A percentile compares a stretch with the other conserved stretches of the same genome.
Evolutionary conservation across 805 yeast species (phyloP).

Genomic region (Candida ficus): DNA sequence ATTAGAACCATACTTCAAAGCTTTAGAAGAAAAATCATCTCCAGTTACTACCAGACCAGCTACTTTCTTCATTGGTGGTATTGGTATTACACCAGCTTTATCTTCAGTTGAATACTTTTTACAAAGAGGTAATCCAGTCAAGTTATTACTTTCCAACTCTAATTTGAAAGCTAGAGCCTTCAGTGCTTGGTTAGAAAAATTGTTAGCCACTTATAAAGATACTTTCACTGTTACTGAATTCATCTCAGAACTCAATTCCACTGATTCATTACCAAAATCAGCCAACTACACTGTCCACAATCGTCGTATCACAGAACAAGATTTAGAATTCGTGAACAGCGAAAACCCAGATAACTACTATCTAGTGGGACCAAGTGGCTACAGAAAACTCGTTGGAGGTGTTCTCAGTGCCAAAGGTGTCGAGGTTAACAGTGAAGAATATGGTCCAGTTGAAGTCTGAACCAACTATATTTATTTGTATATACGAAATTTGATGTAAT

Average conservation of each 20-base stretch:
- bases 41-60: slow-evolving; percentile 23
- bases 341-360: slow-evolving; percentile 10
- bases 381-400: slow-evolving; percentile 12
- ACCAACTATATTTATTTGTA: neutral
- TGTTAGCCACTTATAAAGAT: slow-evolving; percentile 10
- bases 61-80: slow-evolving; percentile 54
- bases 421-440: slow-evolving; percentile 20
- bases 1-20: slow-evolving; percentile 24
- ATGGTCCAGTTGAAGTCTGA: slow-evolving; percentile 19
- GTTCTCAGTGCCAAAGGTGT: slow-evolving; percentile 8
- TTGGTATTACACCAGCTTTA: slow-evolving; percentile 62
- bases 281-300: slow-evolving; percentile 4
- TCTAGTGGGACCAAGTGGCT: slow-evolving; percentile 21
- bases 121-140: slow-evolving; percentile 12
- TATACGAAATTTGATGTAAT: too few species aligned
- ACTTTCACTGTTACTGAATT: slow-evolving; percentile 12
- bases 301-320: slow-evolving; percentile 7
- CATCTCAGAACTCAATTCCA: slow-evolving; percentile 5
- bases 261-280: slow-evolving; percentile 1
- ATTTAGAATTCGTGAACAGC: slow-evolving; percentile 7
- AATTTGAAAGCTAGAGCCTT: slow-evolving; percentile 12
- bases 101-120: slow-evolving; percentile 40
- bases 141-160: slow-evolving; percentile 13
- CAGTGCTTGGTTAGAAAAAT: slow-evolving; percentile 10
- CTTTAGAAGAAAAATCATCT: slow-evolving; percentile 19